These are phyloP conservation scores for Fusarium anthophilum DNA, from an alignment of 2,329 filamentous ascomycete species.

Conservation along the genomic window DNA sequence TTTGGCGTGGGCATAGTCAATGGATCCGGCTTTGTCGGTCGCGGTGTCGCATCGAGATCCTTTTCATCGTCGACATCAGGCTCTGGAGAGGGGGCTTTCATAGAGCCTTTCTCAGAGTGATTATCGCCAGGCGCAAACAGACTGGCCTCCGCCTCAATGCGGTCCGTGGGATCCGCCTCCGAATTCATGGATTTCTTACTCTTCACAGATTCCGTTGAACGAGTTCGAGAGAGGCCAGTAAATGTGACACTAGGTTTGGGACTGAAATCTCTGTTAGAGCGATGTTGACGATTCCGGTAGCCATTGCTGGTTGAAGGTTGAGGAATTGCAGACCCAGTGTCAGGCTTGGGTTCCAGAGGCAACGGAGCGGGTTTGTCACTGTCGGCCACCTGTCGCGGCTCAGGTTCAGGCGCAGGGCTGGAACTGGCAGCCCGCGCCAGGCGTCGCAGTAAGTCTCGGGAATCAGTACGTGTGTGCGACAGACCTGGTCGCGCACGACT, in stretches of 20 bases:
- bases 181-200: slow-evolving; percentile 61
- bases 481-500: slow-evolving; percentile 27
- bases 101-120: slow-evolving; percentile 65
- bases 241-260: slow-evolving; percentile 58
- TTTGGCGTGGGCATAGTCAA: slow-evolving; percentile 62
- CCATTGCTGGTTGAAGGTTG: slow-evolving; percentile 31
- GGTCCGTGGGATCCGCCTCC: slow-evolving; percentile 64
- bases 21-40: slow-evolving; percentile 55
- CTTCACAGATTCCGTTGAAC: slow-evolving; percentile 58
- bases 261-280: slow-evolving; percentile 37
- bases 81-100: slow-evolving; percentile 58
- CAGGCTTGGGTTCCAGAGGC: slow-evolving; percentile 25
- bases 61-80: slow-evolving; percentile 46
- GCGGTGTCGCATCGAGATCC: slow-evolving; percentile 58
- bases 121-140: slow-evolving; percentile 65
- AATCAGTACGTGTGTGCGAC: slow-evolving; percentile 49
- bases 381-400: slow-evolving; percentile 25
- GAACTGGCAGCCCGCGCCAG: slow-evolving; percentile 59
- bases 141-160: slow-evolving; percentile 65
- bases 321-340: slow-evolving; percentile 21
- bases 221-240: slow-evolving; percentile 53
- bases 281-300: slow-evolving; percentile 14
- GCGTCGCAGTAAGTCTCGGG: slow-evolving; percentile 59
- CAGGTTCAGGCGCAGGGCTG: slow-evolving; percentile 52
- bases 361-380: slow-evolving; percentile 18